phyloP scores from a whole-genome alignment of 495 filamentous ascomycete species.

The Usnea hakonensis region DNA sequence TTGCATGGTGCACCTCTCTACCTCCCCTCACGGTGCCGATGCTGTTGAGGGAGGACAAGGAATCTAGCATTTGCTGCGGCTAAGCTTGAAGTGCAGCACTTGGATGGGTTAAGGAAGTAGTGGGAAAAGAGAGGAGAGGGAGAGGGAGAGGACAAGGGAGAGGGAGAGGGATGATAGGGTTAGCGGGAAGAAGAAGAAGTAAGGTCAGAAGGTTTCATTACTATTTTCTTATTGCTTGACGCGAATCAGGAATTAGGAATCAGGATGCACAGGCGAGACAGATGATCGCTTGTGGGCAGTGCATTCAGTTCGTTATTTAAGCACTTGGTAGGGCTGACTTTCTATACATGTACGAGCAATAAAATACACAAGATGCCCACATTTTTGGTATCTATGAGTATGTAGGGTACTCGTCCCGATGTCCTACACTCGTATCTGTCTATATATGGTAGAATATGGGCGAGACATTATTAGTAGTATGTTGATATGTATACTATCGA shows the following conservation, averaged over 20 bases:
- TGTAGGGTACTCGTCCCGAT: too few species aligned
- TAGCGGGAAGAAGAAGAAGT: slow-evolving; percentile 14
- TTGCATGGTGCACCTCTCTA: slow-evolving; percentile 59
- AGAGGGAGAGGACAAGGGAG: slow-evolving; percentile 21
- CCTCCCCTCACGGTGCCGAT: slow-evolving; percentile 11
- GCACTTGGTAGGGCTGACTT: too few species aligned
- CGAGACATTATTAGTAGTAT: too few species aligned
- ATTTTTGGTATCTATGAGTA: too few species aligned
- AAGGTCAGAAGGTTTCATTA: slow-evolving; percentile 6
- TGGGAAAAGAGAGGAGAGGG: slow-evolving; percentile 14
- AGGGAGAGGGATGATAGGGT: slow-evolving; percentile 21
- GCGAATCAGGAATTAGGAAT: slow-evolving; percentile 16
- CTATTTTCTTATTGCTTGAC: neutral
- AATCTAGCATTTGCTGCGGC: slow-evolving; percentile 18
- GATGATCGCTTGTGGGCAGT: slow-evolving; percentile 11
- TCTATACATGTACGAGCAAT: too few species aligned
- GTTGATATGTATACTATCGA: too few species aligned
- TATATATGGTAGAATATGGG: too few species aligned
- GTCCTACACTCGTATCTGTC: too few species aligned
- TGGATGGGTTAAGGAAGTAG: too few species aligned
- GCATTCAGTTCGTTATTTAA: too few species aligned
- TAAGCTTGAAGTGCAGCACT: slow-evolving; percentile 4
- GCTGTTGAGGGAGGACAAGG: slow-evolving; percentile 5
- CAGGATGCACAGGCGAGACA: neutral
- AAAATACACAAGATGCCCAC: too few species aligned